Evolutionary conservation across 2,329 filamentous ascomycete genomes (phyloP).

Genomic region (Alternaria sp.): DNA sequence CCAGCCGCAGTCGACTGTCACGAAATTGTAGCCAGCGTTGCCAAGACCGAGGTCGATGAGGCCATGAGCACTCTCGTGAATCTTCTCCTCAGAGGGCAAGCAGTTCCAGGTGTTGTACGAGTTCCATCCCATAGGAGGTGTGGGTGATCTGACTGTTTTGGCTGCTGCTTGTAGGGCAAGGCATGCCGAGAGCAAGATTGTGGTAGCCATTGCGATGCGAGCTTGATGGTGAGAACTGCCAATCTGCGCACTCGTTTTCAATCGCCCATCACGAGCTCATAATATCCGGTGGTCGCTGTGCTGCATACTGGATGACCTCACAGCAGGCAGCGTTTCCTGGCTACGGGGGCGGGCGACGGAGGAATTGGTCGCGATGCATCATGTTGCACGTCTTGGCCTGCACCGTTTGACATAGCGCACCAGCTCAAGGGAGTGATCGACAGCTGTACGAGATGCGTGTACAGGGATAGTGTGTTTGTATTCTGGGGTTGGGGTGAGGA

Average conservation of each 20-base stretch:
- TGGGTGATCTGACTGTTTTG: conserved; percentile 29
- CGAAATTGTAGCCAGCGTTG: conserved; percentile 61
- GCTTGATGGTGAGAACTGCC: not conserved
- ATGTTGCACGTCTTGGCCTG: conserved; percentile 7
- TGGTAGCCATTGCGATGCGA: not conserved
- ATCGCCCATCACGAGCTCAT: not conserved
- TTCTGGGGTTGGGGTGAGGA: conserved; percentile 1
- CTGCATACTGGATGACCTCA: not conserved
- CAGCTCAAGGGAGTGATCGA: not conserved
- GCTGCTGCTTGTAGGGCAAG: conserved; percentile 16
- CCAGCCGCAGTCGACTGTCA: conserved; percentile 68
- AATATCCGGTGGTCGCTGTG: not conserved
- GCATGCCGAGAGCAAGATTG: conserved; percentile 3
- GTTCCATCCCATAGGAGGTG: conserved; percentile 59
- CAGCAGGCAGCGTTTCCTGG: not conserved
- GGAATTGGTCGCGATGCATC: conserved; percentile 5
- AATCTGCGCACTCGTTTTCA: not conserved
- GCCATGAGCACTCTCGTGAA: conserved; percentile 60
- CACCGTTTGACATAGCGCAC: not conserved
- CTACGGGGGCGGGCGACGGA: conserved; percentile 4
- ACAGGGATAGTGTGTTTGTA: not conserved
- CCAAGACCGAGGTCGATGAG: conserved; percentile 60
- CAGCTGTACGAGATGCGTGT: not conserved
- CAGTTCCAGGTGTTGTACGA: conserved; percentile 65
- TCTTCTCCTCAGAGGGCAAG: conserved; percentile 55